Conservation (phyloP, 345 rosid species). For the Sapria himalayana region DNA sequence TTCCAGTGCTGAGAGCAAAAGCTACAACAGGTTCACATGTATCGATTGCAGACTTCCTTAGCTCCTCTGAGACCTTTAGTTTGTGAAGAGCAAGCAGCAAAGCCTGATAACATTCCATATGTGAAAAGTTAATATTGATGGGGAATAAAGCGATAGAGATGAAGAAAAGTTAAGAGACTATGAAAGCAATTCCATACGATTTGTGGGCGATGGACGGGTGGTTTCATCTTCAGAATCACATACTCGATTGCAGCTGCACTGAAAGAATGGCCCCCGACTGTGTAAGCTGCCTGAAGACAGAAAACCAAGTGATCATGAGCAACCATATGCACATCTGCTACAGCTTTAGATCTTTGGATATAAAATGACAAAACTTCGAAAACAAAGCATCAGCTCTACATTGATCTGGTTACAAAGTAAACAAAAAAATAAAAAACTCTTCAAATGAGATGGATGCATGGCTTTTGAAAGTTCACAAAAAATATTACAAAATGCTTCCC, state of each 20-base stretch:
- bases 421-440: too few relatives aligned
- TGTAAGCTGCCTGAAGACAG: slow-evolving; percentile 60
- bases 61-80: slow-evolving; percentile 57
- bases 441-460: too few relatives aligned
- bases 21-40: slow-evolving; percentile 44
- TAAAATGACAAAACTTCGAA: too few relatives aligned
- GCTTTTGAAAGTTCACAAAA: too few relatives aligned
- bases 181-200: slow-evolving; percentile 22
- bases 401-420: too few relatives aligned
- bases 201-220: slow-evolving; percentile 73
- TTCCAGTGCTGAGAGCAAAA: slow-evolving; percentile 75
- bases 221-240: slow-evolving; percentile 60
- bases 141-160: not conserved
- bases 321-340: too few relatives aligned
- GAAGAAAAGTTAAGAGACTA: too few relatives aligned
- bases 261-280: slow-evolving; percentile 81
- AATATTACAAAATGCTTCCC: too few relatives aligned
- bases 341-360: too few relatives aligned
- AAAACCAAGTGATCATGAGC: too few relatives aligned
- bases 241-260: slow-evolving; percentile 67
- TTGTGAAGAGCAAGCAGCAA: slow-evolving; percentile 75
- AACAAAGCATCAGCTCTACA: too few relatives aligned
- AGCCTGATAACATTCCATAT: slow-evolving; percentile 24
- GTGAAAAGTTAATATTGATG: slow-evolving; percentile 3
- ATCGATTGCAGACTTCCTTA: slow-evolving; percentile 34